Base-by-base conservation (phyloP, 768 basidiomycete species). In the Pleurotus eryngii region DNA sequence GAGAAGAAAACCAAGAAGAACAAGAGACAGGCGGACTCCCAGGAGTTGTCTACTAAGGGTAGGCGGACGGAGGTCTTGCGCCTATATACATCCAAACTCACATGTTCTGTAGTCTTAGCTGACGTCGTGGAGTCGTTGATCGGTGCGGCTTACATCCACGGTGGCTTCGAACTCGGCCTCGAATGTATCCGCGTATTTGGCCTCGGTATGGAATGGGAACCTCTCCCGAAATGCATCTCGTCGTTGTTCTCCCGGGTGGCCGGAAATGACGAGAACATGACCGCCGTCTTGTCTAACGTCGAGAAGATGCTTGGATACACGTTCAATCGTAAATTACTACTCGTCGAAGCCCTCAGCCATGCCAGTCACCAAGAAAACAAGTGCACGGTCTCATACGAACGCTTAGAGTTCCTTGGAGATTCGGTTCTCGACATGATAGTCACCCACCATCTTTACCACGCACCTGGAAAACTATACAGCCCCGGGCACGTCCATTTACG, bases 71-170 rank as follows among this genome's bases (percentile, higher is more conserved):
- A 11, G 11, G 30, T 11, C 30, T 35, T 35, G 30, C 30, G 30
- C 24, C 24, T 26, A 26, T 35, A 9, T 9, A 35, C 30, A 42
- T 40, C 37, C 35, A 55, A 24, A 22, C 8, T 20, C 8, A 45
- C 48, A 46, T 35, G 11, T 35, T 54, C 45, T 46, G 3, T 39
- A 81, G 83, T 90, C 58, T 75, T 95, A 35, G 90, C 90, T 1
- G 93, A 95, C 60, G 86, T 93, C 3, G 79, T 93, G 4, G 93
- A 96, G 70, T 82, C 91, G 2, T 71, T 92, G 11, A 87, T 94
- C 18, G 93, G 92, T 0, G 91, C 90, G 4, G 81, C 87, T 0
- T 89, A 86, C 68, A 67, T 88, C 3, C 80, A 87, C 58, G 88
- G 89, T 0, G 79, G 84, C 9, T 82, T 87, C 49, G 74, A 81